Conservation (phyloP, 371 early-diverging fungal genomes). For the Mortierella sp. region DNA sequence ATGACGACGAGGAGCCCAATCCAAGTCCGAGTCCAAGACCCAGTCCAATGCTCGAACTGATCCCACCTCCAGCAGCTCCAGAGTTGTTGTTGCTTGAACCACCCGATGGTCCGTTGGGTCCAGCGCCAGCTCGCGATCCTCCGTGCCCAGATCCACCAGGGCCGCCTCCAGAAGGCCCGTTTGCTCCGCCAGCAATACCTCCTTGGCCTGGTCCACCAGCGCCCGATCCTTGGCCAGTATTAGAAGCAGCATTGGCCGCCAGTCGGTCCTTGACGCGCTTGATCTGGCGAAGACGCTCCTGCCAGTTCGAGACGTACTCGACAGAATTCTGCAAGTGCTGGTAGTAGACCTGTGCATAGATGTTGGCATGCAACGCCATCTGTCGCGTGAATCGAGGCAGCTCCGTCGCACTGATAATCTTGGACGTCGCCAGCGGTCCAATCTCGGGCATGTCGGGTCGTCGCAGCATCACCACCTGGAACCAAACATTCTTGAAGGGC, state of each 20-base stretch:
- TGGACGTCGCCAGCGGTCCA: slow-evolving; percentile 85
- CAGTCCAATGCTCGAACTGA: slow-evolving; percentile 34
- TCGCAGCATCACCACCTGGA: slow-evolving; percentile 77
- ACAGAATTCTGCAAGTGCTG: slow-evolving; percentile 64
- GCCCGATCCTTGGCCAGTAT: slow-evolving; percentile 19
- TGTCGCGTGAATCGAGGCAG: slow-evolving; percentile 88
- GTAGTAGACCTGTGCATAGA: slow-evolving; percentile 89
- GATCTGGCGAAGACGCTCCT: slow-evolving; percentile 89
- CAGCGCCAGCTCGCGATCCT: slow-evolving; percentile 9
- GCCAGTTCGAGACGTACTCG: slow-evolving; percentile 88
- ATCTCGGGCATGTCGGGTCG: slow-evolving; percentile 88
- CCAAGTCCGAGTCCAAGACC: slow-evolving; percentile 50
- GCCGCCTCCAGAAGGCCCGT: slow-evolving; percentile 3
- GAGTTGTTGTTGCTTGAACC: slow-evolving; percentile 1
- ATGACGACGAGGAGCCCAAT: slow-evolving; percentile 20
- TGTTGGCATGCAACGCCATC: slow-evolving; percentile 90
- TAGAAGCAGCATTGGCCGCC: slow-evolving; percentile 6
- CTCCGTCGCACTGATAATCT: slow-evolving; percentile 84
- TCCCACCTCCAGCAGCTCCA: slow-evolving; percentile 16
- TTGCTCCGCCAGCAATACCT: background rate
- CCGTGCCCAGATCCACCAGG: slow-evolving; percentile 16
- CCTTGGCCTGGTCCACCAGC: slow-evolving; percentile 6
- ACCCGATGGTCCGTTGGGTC: slow-evolving; percentile 9
- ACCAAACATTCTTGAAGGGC: slow-evolving; percentile 67
- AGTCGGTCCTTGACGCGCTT: slow-evolving; percentile 78